Percentiles rank a stretch among this genome's conserved stretches.
These are phyloP conservation scores for Kernera saxatilis DNA, from an alignment of 345 rosid genomes.

Conservation along the genomic window DNA sequence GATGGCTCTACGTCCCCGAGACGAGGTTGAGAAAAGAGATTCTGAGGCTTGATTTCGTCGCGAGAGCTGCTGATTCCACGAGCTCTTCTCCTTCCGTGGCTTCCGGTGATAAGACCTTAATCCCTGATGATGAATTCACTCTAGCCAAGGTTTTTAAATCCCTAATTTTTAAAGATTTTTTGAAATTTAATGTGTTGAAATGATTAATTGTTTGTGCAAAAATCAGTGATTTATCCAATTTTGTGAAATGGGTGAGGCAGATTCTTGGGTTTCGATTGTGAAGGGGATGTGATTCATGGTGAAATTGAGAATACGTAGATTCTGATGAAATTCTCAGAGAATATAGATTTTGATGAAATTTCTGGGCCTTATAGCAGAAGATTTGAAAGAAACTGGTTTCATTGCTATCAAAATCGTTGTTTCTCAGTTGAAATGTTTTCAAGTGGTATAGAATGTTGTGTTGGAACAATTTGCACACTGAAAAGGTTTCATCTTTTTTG, in stretches of 20 bases:
- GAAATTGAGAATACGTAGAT: no score
- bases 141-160: conserved; percentile 58
- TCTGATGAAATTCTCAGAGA: no score
- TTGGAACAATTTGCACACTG: not conserved
- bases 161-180: not conserved
- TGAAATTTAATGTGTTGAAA: not conserved
- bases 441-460: not conserved
- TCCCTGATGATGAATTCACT: conserved; percentile 71
- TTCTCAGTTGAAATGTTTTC: no score
- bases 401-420: not conserved
- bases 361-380: not conserved
- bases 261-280: no score
- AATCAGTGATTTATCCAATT: not conserved
- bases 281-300: no score
- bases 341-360: not conserved
- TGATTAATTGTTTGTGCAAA: not conserved
- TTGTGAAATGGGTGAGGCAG: not conserved
- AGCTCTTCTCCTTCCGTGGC: conserved; percentile 39
- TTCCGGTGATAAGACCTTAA: conserved; percentile 40
- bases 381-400: not conserved
- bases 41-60: conserved; percentile 24
- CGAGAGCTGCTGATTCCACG: conserved; percentile 68
- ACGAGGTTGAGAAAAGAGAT: conserved; percentile 12
- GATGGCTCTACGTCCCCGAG: conserved; percentile 20
- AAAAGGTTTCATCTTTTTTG: not conserved